Base-by-base conservation (phyloP, 495 filamentous ascomycete genomes). In the Penicillium egyptiacum region DNA sequence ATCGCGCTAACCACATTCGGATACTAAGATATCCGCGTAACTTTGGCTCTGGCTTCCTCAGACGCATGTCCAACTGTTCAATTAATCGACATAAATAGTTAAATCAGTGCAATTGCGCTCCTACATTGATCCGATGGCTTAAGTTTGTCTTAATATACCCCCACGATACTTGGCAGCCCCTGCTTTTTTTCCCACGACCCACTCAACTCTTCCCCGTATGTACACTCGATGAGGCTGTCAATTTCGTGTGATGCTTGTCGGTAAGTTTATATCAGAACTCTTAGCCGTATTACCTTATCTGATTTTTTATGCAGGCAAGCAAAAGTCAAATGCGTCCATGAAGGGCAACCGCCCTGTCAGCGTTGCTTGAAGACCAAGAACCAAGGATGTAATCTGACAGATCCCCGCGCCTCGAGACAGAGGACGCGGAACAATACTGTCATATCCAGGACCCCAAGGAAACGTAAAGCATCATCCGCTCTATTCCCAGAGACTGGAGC, bases 281-380 rank as follows among this genome's bases (percentile, higher is more conserved):
- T 16, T 11, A 50, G 11, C 1, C 10, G 11, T 31, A 49, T 22
- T 0, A 44, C 9, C 4, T 35, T n/a, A n/a, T n/a, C 30, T 54
- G 2, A 33, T 10, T 17, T 50, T 41, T 47, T 19, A 4, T 16
- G 16, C 42, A 76, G 72, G 14, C 69, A 70, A 56, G 70, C 75
- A 33, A 78, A 78, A 45, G 73, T 78, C 45, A 78, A 76, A 58
- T 78, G 75, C 33, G 46, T 73, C 4, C 73, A 78, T 64, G 65
- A 75, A 14, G 73, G 75, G 28, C 66, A 59, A 3, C 67, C 75
- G 0, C 75, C 75, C 1, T 78, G 75, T 56, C 72, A 62, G 20
- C 71, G 75, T 39, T 78, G 75, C 20, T 56, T 66, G 28, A 68
- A 64, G 19, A 48, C 57, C n/a, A 69, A 69, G 30, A 54, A 50